A percentile compares a stretch with the other conserved stretches of the same genome.
Conservation (phyloP, 23 red algal genomes). For the Gracilaria domingensis region DNA sequence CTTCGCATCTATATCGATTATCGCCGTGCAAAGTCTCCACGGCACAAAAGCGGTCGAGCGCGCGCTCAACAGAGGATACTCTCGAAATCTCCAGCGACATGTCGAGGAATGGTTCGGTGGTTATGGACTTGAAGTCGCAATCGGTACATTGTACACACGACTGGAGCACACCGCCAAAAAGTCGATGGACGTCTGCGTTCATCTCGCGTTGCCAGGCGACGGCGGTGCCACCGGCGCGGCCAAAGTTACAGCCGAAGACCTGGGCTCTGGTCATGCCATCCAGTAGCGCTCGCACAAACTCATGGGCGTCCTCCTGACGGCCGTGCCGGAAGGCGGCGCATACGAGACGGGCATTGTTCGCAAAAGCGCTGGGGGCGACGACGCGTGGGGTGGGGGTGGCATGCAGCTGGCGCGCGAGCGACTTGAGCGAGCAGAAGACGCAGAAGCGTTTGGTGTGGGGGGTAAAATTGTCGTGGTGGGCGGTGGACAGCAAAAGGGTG, state of each 20-base stretch:
- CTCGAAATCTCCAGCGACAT: conserved; percentile 78
- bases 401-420: conserved; percentile 34
- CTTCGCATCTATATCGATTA: conserved; percentile 86
- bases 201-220: conserved; percentile 54
- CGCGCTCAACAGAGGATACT: conserved; percentile 33
- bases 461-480: conserved; percentile 32
- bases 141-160: conserved; percentile 58
- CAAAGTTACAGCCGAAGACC: conserved; percentile 57
- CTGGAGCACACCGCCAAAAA: conserved; percentile 91
- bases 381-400: conserved; percentile 9
- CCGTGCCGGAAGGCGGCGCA: conserved; percentile 73
- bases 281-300: conserved; percentile 87
- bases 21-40: conserved; percentile 78
- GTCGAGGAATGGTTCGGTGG: conserved; percentile 91
- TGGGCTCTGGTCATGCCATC: conserved; percentile 71
- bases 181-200: conserved; percentile 66
- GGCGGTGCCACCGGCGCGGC: conserved; percentile 1
- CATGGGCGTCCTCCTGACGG: conserved; percentile 98
- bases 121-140: conserved; percentile 64
- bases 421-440: conserved; percentile 49
- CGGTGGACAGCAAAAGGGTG: conserved; percentile 6
- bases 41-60: conserved; percentile 76
- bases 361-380: conserved; percentile 53
- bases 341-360: conserved; percentile 31
- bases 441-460: conserved; percentile 40